These are phyloP conservation scores for Diaporthe australafricana DNA, from an alignment of 2,329 filamentous ascomycete genomes.

Conservation along the genomic window DNA sequence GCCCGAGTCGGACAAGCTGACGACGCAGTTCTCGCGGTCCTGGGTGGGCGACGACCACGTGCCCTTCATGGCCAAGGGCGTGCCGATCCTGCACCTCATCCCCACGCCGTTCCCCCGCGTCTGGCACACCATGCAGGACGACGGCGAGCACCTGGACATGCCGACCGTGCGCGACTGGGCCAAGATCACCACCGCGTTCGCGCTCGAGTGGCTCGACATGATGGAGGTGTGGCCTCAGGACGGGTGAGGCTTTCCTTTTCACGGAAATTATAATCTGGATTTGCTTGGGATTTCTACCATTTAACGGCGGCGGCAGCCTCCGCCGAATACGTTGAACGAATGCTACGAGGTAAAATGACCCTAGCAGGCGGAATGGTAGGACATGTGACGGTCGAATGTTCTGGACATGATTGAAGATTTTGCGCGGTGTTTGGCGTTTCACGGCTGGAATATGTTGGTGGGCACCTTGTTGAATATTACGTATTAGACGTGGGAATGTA, in stretches of 20 bases:
- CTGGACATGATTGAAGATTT: not conserved
- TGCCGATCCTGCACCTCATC: slow-evolving; percentile 91
- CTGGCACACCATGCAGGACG: slow-evolving; percentile 89
- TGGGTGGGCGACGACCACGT: slow-evolving; percentile 88
- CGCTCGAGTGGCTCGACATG: slow-evolving; percentile 92
- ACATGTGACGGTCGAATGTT: not conserved
- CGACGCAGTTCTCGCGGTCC: slow-evolving; percentile 58
- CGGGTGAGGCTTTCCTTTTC: slow-evolving; percentile 39
- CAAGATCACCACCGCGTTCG: slow-evolving; percentile 84
- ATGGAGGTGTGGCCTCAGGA: slow-evolving; percentile 37
- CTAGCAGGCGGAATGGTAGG: not conserved
- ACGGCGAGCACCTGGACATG: slow-evolving; percentile 85
- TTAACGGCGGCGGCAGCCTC: not conserved
- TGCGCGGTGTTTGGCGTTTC: slow-evolving; percentile 16
- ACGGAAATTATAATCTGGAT: not conserved
- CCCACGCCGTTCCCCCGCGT: slow-evolving; percentile 83
- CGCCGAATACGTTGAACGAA: not conserved
- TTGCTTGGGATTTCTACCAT: not conserved
- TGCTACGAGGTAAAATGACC: not conserved
- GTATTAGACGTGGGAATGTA: slow-evolving; percentile 11
- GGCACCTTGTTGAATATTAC: not conserved
- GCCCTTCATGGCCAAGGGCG: slow-evolving; percentile 88
- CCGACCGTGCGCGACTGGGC: slow-evolving; percentile 89
- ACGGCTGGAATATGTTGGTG: not conserved
- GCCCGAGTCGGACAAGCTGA: slow-evolving; percentile 67